Percentiles rank a stretch among this genome's conserved stretches.
Evolutionary conservation across 2,329 filamentous ascomycete species (phyloP).

Genomic region (Trichoderma sp.): DNA sequence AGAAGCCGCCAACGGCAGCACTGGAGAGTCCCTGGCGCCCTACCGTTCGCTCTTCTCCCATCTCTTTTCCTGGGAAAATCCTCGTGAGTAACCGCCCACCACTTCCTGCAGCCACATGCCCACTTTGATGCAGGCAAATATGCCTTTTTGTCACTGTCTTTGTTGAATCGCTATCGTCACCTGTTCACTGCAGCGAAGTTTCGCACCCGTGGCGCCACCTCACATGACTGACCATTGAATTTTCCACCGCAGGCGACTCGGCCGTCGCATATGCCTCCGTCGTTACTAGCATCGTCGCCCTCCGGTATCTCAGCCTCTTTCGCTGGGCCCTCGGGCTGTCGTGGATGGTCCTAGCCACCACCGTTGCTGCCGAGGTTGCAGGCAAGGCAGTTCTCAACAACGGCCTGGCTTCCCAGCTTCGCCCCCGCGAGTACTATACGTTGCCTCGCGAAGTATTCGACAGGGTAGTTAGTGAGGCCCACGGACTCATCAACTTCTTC

Average conservation of each 20-base stretch:
- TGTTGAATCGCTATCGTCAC: not conserved
- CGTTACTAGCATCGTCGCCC: constrained; percentile 62
- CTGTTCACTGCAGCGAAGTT: not conserved
- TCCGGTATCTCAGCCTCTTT: constrained; percentile 66
- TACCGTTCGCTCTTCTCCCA: constrained; percentile 73
- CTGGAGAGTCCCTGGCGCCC: constrained; percentile 66
- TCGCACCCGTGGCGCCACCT: not conserved
- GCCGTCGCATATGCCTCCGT: constrained; percentile 64
- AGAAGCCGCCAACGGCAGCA: constrained; percentile 53
- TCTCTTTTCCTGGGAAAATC: constrained; percentile 70
- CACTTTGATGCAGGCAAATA: not conserved
- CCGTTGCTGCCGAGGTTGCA: constrained; percentile 61
- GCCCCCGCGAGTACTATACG: constrained; percentile 69
- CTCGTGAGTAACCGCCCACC: constrained; percentile 51
- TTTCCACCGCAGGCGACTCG: constrained; percentile 56
- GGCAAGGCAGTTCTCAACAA: constrained; percentile 64
- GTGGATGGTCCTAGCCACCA: constrained; percentile 63
- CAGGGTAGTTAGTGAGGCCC: constrained; percentile 61
- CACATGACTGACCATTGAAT: constrained; percentile 28
- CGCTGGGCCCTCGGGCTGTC: constrained; percentile 67
- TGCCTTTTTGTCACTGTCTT: not conserved
- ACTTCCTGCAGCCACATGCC: not conserved
- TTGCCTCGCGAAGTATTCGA: constrained; percentile 65
- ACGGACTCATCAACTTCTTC: constrained; percentile 72
- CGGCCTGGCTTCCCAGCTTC: constrained; percentile 65